phyloP scores from a whole-genome alignment of 2,329 filamentous ascomycete genomes.

The Penicillium sp. region DNA sequence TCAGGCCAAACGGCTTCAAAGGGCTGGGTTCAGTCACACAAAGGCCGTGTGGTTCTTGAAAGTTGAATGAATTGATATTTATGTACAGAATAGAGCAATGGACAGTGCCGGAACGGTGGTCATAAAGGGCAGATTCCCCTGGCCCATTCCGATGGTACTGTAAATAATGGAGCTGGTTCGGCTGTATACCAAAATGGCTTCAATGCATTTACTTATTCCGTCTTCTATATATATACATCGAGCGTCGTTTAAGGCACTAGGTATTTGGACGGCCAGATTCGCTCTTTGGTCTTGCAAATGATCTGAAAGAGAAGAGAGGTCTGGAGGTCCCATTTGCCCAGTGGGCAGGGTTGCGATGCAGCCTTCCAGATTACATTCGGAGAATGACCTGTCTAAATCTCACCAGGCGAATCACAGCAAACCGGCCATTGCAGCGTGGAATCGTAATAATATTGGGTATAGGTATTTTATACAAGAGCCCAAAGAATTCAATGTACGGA shows the following conservation, averaged over 20 bases:
- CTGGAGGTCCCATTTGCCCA: too few species aligned
- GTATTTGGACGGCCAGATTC: too few species aligned
- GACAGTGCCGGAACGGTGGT: background rate
- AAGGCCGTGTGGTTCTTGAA: background rate
- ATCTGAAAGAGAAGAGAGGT: too few species aligned
- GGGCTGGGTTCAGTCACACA: slow-evolving; percentile 7
- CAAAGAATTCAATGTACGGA: background rate
- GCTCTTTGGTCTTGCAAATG: too few species aligned
- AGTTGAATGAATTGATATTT: background rate
- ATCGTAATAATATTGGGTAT: background rate
- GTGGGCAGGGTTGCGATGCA: too few species aligned
- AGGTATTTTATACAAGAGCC: background rate
- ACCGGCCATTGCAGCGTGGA: background rate
- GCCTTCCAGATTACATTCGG: too few species aligned
- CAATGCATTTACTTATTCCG: too few species aligned
- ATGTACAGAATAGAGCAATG: background rate
- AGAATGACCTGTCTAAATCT: too few species aligned
- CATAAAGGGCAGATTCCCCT: slow-evolving; percentile 8
- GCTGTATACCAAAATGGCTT: too few species aligned
- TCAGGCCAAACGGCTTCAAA: slow-evolving; percentile 43
- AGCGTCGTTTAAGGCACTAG: too few species aligned
- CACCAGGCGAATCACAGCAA: too few species aligned
- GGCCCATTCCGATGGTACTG: slow-evolving; percentile 13
- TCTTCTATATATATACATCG: too few species aligned
- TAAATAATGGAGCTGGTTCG: background rate